These are phyloP conservation scores for Globisporangium polare DNA, from an alignment of 352 stramenopile genomes.

Conservation along the genomic window DNA sequence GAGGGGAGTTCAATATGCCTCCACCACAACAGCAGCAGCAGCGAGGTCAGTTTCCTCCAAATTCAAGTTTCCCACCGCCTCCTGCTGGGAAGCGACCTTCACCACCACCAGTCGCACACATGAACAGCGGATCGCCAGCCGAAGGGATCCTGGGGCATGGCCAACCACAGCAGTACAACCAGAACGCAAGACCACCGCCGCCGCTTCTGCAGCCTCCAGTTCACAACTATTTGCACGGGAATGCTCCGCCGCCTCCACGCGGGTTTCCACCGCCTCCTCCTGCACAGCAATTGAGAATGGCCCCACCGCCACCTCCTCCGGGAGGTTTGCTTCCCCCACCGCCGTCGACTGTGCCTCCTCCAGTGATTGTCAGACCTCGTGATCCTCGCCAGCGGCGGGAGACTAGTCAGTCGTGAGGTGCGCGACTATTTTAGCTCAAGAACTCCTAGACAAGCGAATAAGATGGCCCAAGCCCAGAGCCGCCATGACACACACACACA, in stretches of 20 bases:
- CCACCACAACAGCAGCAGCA: neutral
- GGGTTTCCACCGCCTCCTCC: neutral
- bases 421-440: neutral
- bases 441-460: no score
- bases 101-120: neutral
- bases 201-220: neutral
- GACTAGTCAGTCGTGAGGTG: conserved; percentile 11
- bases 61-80: neutral
- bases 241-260: neutral
- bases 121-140: neutral
- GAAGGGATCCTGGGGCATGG: conserved; percentile 8
- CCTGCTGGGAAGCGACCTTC: neutral
- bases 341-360: neutral
- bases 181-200: neutral
- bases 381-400: conserved; percentile 17
- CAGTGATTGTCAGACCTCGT: conserved; percentile 7
- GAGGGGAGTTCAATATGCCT: neutral
- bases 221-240: neutral
- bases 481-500: no score
- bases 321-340: neutral
- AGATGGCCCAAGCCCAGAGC: no score
- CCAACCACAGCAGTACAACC: neutral
- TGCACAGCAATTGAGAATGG: neutral
- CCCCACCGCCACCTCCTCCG: neutral
- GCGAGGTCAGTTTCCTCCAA: conserved; percentile 1